Evolutionary conservation across 139 green algal genomes (phyloP).

Genomic region (Microglena sp.): DNA sequence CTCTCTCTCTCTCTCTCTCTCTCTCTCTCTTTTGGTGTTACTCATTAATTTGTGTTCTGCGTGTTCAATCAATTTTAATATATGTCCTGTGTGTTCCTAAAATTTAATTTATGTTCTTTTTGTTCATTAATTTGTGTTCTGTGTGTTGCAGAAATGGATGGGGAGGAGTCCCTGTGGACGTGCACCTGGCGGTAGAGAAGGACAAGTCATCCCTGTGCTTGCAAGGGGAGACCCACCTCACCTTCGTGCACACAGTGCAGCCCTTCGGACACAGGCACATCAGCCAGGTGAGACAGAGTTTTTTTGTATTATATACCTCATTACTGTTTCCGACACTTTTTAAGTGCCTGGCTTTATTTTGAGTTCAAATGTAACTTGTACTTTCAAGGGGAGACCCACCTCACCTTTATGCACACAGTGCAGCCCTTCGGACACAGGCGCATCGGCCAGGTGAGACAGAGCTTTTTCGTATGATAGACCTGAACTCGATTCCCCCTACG

Average conservation of each 20-base stretch:
- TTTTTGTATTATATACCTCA: neutral
- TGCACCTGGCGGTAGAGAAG: constrained; percentile 42
- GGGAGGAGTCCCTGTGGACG: constrained; percentile 36
- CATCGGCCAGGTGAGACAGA: constrained; percentile 42
- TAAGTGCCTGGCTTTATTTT: too few relatives aligned
- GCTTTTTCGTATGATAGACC: neutral
- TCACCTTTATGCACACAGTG: constrained; percentile 34
- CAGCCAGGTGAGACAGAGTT: constrained; percentile 37
- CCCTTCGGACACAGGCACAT: constrained; percentile 40
- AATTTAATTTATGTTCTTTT: too few relatives aligned
- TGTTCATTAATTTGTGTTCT: too few relatives aligned
- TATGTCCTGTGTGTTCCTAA: too few relatives aligned
- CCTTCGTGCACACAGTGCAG: constrained; percentile 36
- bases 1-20: too few relatives aligned
- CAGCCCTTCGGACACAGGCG: constrained; percentile 38
- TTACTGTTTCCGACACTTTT: too few relatives aligned
- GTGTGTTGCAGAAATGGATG: too few relatives aligned
- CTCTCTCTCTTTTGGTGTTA: too few relatives aligned
- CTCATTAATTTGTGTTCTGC: too few relatives aligned
- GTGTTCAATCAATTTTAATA: too few relatives aligned
- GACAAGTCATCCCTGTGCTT: constrained; percentile 45
- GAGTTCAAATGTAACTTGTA: constrained; percentile 44
- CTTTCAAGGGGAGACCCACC: constrained; percentile 35
- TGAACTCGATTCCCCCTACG: too few relatives aligned
- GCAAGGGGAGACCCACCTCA: constrained; percentile 32